A percentile compares a stretch with the other conserved stretches of the same genome.
These are phyloP conservation scores for Moringa oleifera DNA, from an alignment of 345 rosid species.

Conservation along the genomic window DNA sequence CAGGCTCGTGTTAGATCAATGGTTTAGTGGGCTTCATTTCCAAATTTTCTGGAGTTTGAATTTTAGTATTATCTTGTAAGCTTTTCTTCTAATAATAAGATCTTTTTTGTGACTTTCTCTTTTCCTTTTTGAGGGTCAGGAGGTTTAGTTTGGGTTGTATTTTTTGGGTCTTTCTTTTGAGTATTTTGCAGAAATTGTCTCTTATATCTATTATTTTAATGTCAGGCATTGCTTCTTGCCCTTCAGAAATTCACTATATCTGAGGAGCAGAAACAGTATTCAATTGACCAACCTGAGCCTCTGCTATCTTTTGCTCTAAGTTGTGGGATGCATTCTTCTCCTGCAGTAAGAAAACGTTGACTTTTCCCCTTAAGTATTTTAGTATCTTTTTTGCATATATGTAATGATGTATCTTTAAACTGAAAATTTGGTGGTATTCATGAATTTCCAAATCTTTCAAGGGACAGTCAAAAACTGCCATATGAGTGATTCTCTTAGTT, in stretches of 20 bases:
- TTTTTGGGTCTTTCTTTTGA: background rate
- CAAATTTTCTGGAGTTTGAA: background rate
- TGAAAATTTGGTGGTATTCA: no score
- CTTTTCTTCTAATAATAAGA: constrained; percentile 4
- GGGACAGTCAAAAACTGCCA: background rate
- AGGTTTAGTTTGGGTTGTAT: background rate
- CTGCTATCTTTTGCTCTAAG: constrained; percentile 55
- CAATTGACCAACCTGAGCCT: constrained; percentile 55
- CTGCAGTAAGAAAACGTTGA: constrained; percentile 44
- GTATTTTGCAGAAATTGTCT: background rate
- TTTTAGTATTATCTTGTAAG: background rate
- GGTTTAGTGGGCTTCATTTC: no score
- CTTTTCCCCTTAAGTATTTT: background rate
- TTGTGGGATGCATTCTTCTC: constrained; percentile 60
- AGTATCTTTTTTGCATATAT: background rate
- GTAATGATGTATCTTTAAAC: background rate
- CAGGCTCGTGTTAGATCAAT: no score
- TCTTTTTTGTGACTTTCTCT: background rate
- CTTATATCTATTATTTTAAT: background rate
- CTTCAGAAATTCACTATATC: constrained; percentile 50
- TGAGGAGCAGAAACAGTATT: constrained; percentile 39
- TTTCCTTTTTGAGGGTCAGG: background rate
- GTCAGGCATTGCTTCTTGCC: constrained; percentile 48
- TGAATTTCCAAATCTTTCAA: background rate
- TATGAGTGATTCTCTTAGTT: background rate